Base-by-base conservation (phyloP, 805 yeast genomes). In the Teunomyces tritomae region DNA sequence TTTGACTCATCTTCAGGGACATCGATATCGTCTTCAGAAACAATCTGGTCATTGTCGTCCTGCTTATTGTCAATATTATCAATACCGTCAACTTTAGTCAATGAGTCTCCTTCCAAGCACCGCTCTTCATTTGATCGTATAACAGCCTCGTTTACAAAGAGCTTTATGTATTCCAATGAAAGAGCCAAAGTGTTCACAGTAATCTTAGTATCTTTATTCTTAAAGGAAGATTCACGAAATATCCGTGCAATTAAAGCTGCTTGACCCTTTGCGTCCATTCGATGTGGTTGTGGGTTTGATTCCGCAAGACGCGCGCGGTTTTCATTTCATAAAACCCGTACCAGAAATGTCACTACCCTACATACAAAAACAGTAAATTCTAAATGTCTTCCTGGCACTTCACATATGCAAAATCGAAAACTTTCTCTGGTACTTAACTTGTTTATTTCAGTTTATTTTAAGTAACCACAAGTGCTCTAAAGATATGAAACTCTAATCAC, bases 91-190 rank as follows among this genome's bases (percentile, higher is more conserved):
- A 65, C 65, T 11, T 52, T 56, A 11, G 51, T 45, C 33, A 51
- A 42, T n/a, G 61, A 44, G 17, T 58, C 64, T 4, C 61, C 59
- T 37, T 72, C 76, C 11, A 57, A 51, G 8, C 63, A 35, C 29
- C 83, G 57, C 42, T 75, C 80, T 49, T 80, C 83, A 52, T 82
- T 80, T 8, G 87, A 75, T 48, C 88, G 57, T 5, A 76, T 57
- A 2, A 82, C 70, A 0, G 87, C 87, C 58, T 83, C 88, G 40
- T 73, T 71, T 11, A 83, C 73, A 56, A 83, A 83, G 57, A 82
- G 65, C 35, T 75, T 63, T 14, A 81, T 69, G 57, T 83, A 83
- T 55, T 81, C 84, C 1, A 82, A 61, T 2, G 80, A 71, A 11
- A 80, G 60, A 37, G 74, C 74, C 9, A 83, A 58, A 0, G 85